A percentile compares a stretch with the other conserved stretches of the same genome.
These are phyloP conservation scores for Leccinellum albellum DNA, from an alignment of 768 basidiomycete species.

Conservation along the genomic window DNA sequence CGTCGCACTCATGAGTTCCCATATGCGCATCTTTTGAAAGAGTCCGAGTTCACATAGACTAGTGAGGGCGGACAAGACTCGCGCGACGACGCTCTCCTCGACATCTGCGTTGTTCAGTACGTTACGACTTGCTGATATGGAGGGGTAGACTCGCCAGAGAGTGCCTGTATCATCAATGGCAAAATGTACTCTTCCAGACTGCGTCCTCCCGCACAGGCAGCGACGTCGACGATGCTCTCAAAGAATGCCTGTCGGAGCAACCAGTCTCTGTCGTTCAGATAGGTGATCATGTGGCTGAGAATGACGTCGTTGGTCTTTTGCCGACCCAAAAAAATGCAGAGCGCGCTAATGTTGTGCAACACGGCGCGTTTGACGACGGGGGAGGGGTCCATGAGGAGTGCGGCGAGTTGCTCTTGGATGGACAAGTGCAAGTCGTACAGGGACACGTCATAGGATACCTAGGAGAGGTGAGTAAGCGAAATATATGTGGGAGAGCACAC, in stretches of 20 bases:
- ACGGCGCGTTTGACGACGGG: conserved; percentile 90
- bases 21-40: conserved; percentile 92
- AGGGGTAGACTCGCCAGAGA: conserved; percentile 63
- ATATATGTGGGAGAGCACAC: neutral
- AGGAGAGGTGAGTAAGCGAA: neutral
- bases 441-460: conserved; percentile 90
- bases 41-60: conserved; percentile 87
- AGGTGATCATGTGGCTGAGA: conserved; percentile 82
- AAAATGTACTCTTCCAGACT: conserved; percentile 95
- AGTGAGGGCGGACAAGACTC: conserved; percentile 82
- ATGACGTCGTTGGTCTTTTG: conserved; percentile 94
- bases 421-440: conserved; percentile 80
- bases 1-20: conserved; percentile 90
- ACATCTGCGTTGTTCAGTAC: conserved; percentile 57
- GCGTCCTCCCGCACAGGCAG: conserved; percentile 85
- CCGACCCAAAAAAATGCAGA: conserved; percentile 91
- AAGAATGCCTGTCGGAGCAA: conserved; percentile 87
- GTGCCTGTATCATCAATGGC: conserved; percentile 93
- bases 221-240: conserved; percentile 93
- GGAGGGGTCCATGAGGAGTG: conserved; percentile 84
- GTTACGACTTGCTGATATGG: neutral
- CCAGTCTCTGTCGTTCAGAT: conserved; percentile 92
- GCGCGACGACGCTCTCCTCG: conserved; percentile 91
- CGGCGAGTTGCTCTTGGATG: conserved; percentile 83
- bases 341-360: conserved; percentile 76